phyloP scores from a whole-genome alignment of 441 rosid genomes.

The Corymbia calophylla region DNA sequence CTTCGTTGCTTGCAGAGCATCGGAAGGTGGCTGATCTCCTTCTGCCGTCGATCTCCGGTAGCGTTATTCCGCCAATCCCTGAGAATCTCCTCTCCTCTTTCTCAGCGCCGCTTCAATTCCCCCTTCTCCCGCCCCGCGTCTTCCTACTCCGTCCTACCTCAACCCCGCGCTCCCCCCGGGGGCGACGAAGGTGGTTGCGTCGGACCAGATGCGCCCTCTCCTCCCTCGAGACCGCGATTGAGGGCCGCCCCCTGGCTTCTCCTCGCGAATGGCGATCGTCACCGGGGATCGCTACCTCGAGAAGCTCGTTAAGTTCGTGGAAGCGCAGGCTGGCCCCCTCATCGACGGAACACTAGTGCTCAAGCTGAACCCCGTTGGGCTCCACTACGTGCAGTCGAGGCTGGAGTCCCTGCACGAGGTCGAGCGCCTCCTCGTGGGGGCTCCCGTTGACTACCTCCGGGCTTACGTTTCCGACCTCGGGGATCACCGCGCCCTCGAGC shows the following conservation, averaged over 20 bases:
- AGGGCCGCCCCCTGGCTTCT: background rate
- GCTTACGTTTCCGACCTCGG: slow-evolving; percentile 95
- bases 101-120: background rate
- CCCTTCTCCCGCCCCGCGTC: background rate
- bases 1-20: background rate
- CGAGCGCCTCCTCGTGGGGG: slow-evolving; percentile 69
- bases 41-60: background rate
- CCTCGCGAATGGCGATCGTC: slow-evolving; percentile 53
- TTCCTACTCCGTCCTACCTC: background rate
- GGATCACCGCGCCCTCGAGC: slow-evolving; percentile 92
- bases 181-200: background rate
- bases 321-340: slow-evolving; percentile 56
- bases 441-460: slow-evolving; percentile 94
- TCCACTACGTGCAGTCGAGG: slow-evolving; percentile 86
- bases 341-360: slow-evolving; percentile 61
- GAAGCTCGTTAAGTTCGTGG: slow-evolving; percentile 70
- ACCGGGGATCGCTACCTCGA: slow-evolving; percentile 95
- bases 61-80: background rate
- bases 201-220: background rate
- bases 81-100: background rate
- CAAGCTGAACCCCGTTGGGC: slow-evolving; percentile 91
- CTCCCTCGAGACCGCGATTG: background rate
- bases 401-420: slow-evolving; percentile 84
- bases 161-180: background rate
- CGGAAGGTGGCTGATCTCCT: background rate